These are phyloP conservation scores for Lasiodiplodia sp. DNA, from an alignment of 2,329 filamentous ascomycete species.

Conservation along the genomic window DNA sequence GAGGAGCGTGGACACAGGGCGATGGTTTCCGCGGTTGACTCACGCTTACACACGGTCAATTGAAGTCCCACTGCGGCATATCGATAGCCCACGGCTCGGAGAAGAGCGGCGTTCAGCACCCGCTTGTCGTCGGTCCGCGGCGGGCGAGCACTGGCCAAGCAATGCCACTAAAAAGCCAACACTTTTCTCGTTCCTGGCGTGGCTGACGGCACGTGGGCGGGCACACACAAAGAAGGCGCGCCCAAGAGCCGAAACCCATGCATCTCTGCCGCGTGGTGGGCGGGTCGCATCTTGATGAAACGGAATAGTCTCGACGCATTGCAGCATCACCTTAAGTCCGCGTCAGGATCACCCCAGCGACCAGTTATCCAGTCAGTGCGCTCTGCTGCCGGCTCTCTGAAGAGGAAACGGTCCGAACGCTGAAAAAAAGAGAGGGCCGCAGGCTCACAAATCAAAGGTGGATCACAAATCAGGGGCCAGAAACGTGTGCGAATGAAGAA, in stretches of 20 bases:
- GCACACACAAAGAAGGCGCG: background rate
- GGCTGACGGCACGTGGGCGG: background rate
- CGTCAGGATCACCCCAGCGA: constrained; percentile 5
- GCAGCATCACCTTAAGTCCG: constrained; percentile 1
- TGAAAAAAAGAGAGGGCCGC: background rate
- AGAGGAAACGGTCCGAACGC: background rate
- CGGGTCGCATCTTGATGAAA: constrained; percentile 4
- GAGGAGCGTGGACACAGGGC: constrained; percentile 4
- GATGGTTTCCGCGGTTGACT: constrained; percentile 19
- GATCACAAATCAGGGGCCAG: background rate
- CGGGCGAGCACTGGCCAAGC: background rate
- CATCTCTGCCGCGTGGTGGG: background rate
- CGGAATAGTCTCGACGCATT: background rate
- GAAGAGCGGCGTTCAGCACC: background rate
- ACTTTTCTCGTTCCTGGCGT: background rate
- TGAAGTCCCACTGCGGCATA: background rate
- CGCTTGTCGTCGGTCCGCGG: constrained; percentile 6
- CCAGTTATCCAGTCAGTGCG: background rate
- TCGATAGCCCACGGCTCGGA: constrained; percentile 1
- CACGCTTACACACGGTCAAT: constrained; percentile 12
- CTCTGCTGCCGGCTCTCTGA: background rate
- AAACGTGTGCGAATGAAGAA: background rate
- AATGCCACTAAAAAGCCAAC: background rate
- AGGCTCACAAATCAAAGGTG: background rate
- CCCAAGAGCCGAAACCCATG: background rate